Evolutionary conservation across 2,329 filamentous ascomycete genomes (phyloP), one percentile per base, ranked within the genome.

Genomic region (Epichloe glyceriae): DNA sequence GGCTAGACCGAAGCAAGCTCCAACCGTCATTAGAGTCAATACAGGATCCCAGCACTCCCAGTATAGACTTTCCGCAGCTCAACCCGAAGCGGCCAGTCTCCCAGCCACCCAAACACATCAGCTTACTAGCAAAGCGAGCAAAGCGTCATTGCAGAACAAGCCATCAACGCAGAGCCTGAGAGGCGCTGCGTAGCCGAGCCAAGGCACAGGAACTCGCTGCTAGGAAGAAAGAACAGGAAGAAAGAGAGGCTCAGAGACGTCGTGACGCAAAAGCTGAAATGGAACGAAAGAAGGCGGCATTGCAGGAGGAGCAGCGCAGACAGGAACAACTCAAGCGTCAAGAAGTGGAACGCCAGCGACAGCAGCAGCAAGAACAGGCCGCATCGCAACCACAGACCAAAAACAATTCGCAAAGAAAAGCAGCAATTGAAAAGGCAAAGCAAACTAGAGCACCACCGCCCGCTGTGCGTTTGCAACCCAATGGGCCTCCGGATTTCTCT

Each of bases 161-260:
- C 58, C 68, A 4, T 78, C 78, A 1, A 60, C 70, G 8, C 71
- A 76, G 50, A 86, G 77, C 60, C 72, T 89, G 49, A 87, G 85
- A 64, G 58, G 57, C 5, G 61, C 66, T 0, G 80, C 82, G 34
- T n/a, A 73, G 77, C 2, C 80, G 83, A 48, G 78, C 82, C 0
- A 87, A 85, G 62, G 84, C 86, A 2, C 71, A 90, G 20, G 81
- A 90, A 50, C 74, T 85, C 46, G 87, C 85, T 2, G 85, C 87
- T 39, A 84, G 82, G 61, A 90, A 89, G 66, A 91, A 85, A 62
- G 88, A 95, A 64, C 84, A 83, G 63, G 89, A 95, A 59, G 88
- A 94, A 62, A 80, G 82, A 46, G 86, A 89, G 56, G 80, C 81
- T 14, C 83, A 89, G 60, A 80, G 83, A 47, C 91, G 88, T 61